phyloP scores from a whole-genome alignment of 305 asterid genomes.

The Fraxinus velutina region DNA sequence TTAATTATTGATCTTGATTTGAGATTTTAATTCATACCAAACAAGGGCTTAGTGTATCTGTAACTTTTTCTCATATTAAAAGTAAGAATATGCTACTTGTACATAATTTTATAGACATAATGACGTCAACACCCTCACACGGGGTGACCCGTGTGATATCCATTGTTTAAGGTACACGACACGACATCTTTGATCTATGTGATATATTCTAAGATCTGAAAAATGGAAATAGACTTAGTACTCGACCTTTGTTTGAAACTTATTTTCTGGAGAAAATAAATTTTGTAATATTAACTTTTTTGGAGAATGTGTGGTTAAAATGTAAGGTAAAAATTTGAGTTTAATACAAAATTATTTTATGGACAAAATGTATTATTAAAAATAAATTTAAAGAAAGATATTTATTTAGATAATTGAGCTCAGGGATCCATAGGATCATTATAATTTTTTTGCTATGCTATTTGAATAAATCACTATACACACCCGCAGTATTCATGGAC shows the following conservation, averaged over 20 bases:
- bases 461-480: background rate
- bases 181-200: background rate
- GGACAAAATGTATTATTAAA: background rate
- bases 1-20: no score
- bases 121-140: no score
- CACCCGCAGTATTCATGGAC: background rate
- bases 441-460: background rate
- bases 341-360: no score
- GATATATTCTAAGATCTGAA: background rate
- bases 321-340: no score
- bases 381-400: background rate
- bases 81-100: no score
- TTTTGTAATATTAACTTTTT: no score
- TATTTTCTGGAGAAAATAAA: no score
- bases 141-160: background rate
- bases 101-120: no score
- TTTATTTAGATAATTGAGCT: background rate
- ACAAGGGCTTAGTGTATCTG: background rate
- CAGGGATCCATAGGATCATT: background rate
- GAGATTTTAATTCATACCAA: no score
- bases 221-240: background rate
- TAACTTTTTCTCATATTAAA: background rate
- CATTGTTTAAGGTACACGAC: background rate
- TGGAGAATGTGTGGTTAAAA: no score
- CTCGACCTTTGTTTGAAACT: background rate